Conservation (phyloP, 2,329 filamentous ascomycete genomes). For the Penicillium olsonii region DNA sequence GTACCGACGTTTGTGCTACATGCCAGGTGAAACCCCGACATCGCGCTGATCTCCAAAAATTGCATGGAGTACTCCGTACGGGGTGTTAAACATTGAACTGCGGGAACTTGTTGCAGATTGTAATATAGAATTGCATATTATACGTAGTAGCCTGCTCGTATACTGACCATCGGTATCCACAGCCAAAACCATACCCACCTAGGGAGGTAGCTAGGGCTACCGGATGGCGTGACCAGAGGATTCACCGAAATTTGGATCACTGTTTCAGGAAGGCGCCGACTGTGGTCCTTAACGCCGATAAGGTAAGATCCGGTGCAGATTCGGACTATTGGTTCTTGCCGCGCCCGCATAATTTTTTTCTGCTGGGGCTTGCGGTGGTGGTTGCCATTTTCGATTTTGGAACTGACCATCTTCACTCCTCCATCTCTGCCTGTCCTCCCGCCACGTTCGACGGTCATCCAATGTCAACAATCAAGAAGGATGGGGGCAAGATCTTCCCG, state of each 20-base stretch:
- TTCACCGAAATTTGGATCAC: background rate
- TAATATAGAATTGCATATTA: too few species aligned
- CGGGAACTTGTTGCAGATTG: too few species aligned
- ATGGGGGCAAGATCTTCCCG: background rate
- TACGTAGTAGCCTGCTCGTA: too few species aligned
- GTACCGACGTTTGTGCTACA: background rate
- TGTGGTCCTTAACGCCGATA: background rate
- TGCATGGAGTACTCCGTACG: too few species aligned
- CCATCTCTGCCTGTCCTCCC: background rate
- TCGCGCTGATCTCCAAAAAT: too few species aligned
- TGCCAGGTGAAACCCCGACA: too few species aligned
- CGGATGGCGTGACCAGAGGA: background rate
- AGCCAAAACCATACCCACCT: background rate
- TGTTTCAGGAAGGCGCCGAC: background rate
- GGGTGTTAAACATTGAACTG: too few species aligned
- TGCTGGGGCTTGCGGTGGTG: background rate
- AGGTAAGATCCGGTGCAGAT: background rate
- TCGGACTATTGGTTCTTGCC: background rate
- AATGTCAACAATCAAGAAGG: background rate
- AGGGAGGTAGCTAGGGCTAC: background rate
- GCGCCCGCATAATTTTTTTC: background rate
- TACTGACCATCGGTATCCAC: too few species aligned
- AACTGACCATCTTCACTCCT: background rate
- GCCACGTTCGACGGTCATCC: background rate
- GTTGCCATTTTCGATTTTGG: too few species aligned